Percentiles rank a stretch among this genome's conserved stretches.
Conservation (phyloP, 192 early-diverging fungal genomes). For the Dispira parvispora region DNA sequence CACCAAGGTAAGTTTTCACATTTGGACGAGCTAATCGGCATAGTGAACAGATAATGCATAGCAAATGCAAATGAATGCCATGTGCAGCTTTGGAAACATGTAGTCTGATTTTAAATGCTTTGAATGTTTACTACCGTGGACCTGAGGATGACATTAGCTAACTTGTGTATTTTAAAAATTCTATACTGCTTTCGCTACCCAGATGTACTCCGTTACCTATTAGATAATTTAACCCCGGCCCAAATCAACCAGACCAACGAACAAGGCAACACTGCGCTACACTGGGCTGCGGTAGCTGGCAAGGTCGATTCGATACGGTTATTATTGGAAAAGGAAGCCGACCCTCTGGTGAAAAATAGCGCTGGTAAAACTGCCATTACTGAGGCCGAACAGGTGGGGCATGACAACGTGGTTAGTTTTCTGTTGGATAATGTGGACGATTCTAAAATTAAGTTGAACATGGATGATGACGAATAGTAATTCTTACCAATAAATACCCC, state of each 20-base stretch:
- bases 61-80: too few relatives aligned
- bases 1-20: background rate
- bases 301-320: background rate
- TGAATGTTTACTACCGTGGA: too few relatives aligned
- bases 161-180: too few relatives aligned
- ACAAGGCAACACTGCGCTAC: background rate
- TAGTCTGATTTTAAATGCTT: too few relatives aligned
- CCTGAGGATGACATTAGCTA: too few relatives aligned
- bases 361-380: conserved; percentile 5
- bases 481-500: too few relatives aligned
- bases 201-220: background rate
- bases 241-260: background rate
- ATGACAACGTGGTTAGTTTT: background rate
- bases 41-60: too few relatives aligned
- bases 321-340: background rate
- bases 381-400: background rate
- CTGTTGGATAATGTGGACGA: conserved; percentile 4
- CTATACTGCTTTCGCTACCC: too few relatives aligned
- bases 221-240: background rate
- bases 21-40: too few relatives aligned
- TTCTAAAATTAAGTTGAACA: background rate
- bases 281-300: conserved; percentile 4
- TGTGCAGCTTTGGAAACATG: too few relatives aligned
- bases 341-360: conserved; percentile 2
- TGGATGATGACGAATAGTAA: conserved; percentile 1